phyloP scores from a whole-genome alignment of 306 rosid species.

The Prunus armeniaca region DNA sequence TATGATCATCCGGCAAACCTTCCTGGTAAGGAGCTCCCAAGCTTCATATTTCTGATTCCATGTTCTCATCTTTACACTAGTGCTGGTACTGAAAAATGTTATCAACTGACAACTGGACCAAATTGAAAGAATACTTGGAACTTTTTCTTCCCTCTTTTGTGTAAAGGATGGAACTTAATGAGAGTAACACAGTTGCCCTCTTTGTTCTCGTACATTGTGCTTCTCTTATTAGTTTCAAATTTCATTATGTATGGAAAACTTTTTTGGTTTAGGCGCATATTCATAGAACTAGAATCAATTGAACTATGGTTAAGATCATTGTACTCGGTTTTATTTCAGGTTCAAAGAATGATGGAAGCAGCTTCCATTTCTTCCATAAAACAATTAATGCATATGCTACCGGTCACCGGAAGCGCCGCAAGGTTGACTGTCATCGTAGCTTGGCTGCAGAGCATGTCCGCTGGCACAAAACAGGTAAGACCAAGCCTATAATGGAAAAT shows the following conservation, averaged over 20 bases:
- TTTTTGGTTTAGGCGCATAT: not conserved
- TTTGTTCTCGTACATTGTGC: not conserved
- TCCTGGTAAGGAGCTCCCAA: slow-evolving; percentile 54
- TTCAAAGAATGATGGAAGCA: slow-evolving; percentile 78
- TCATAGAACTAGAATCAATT: not conserved
- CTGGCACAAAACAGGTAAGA: slow-evolving; percentile 66
- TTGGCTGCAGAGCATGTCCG: slow-evolving; percentile 38
- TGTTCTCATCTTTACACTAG: not conserved
- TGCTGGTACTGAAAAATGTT: not conserved
- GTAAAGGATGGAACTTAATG: not conserved
- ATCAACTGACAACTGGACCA: not conserved
- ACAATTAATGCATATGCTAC: slow-evolving; percentile 68
- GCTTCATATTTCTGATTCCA: not conserved
- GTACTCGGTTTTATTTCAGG: slow-evolving; percentile 45
- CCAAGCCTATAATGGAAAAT: slow-evolving; percentile 35
- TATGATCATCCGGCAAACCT: slow-evolving; percentile 86
- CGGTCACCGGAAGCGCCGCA: slow-evolving; percentile 74
- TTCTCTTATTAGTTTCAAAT: not conserved
- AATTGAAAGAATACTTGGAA: not conserved
- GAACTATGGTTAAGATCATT: not conserved
- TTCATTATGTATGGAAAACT: not conserved
- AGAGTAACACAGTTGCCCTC: not conserved
- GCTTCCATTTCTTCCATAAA: slow-evolving; percentile 71
- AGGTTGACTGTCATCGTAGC: slow-evolving; percentile 33
- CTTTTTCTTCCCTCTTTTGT: not conserved